These are phyloP conservation scores for Fusarium secorum DNA, from an alignment of 2,329 filamentous ascomycete genomes.

Conservation along the genomic window DNA sequence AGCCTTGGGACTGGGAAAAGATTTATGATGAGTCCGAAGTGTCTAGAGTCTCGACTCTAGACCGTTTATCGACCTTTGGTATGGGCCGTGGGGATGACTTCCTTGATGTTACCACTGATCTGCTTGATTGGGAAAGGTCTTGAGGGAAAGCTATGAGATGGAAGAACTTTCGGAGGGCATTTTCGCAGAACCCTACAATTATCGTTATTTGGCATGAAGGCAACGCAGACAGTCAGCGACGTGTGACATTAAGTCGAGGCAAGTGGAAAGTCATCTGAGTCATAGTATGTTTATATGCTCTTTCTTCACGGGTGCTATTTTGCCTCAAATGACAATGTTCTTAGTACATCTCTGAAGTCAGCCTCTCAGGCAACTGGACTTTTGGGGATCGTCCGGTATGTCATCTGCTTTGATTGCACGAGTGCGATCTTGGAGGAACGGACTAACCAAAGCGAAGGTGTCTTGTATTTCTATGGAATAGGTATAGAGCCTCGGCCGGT, in stretches of 20 bases:
- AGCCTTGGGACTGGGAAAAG: background rate
- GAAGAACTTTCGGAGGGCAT: background rate
- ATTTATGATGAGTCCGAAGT: accelerated
- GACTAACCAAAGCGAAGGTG: no score
- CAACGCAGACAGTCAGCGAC: accelerated
- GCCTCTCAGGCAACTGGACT: no score
- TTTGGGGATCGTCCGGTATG: no score
- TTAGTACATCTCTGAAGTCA: no score
- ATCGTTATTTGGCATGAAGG: accelerated
- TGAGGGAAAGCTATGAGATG: accelerated
- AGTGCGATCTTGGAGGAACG: no score
- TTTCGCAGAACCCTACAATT: accelerated
- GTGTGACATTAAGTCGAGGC: accelerated
- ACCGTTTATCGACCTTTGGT: accelerated
- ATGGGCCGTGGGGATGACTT: accelerated
- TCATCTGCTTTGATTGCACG: no score
- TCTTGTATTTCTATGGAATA: no score
- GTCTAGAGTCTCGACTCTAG: accelerated
- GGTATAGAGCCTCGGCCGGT: no score
- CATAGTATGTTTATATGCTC: no score
- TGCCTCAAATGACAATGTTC: no score
- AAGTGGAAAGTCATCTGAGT: no score
- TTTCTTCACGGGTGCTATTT: no score
- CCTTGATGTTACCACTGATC: accelerated
- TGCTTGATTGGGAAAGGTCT: background rate